A percentile compares a stretch with the other conserved stretches of the same genome.
Conservation (phyloP, 1,284 basidiomycete genomes). For the Psilocybe mexicana region DNA sequence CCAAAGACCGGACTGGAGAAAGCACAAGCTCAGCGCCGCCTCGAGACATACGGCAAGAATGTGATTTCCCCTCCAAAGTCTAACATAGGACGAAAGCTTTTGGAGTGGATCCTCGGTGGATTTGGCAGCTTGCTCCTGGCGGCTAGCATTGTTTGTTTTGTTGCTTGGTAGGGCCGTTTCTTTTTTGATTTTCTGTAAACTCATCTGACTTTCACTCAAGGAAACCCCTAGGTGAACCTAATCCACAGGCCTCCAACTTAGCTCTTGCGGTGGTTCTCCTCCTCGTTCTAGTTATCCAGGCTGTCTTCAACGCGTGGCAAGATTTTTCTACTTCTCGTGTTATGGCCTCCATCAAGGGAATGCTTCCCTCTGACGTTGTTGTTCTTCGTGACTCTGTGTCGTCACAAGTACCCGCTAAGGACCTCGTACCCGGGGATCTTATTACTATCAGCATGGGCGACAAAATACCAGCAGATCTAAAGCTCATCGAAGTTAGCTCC, state of each 20-base stretch:
- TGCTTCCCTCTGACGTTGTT: conserved; percentile 50
- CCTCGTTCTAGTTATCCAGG: conserved; percentile 41
- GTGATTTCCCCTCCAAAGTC: conserved; percentile 46
- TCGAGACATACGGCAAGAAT: conserved; percentile 49
- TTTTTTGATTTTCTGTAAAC: conserved; percentile 12
- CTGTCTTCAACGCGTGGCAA: conserved; percentile 48
- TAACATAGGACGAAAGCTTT: conserved; percentile 38
- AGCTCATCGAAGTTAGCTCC: conserved; percentile 55
- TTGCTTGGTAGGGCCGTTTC: conserved; percentile 37
- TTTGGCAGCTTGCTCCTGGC: conserved; percentile 56
- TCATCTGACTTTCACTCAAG: conserved; percentile 25
- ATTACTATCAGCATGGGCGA: conserved; percentile 57
- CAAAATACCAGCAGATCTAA: conserved; percentile 72
- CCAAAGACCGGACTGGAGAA: conserved; percentile 48
- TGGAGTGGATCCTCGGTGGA: conserved; percentile 48
- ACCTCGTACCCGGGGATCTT: conserved; percentile 68
- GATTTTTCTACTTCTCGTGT: conserved; percentile 48
- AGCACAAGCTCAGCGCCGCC: conserved; percentile 48
- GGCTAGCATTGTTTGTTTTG: conserved; percentile 49
- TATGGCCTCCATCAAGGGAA: conserved; percentile 52
- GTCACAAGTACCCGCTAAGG: conserved; percentile 46
- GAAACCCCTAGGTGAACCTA: conserved; percentile 51
- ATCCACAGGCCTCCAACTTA: conserved; percentile 46
- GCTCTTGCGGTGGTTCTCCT: conserved; percentile 52
- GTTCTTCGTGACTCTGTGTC: conserved; percentile 40